Conservation (phyloP, 1,284 basidiomycete species). For the Pterulicium gracile region DNA sequence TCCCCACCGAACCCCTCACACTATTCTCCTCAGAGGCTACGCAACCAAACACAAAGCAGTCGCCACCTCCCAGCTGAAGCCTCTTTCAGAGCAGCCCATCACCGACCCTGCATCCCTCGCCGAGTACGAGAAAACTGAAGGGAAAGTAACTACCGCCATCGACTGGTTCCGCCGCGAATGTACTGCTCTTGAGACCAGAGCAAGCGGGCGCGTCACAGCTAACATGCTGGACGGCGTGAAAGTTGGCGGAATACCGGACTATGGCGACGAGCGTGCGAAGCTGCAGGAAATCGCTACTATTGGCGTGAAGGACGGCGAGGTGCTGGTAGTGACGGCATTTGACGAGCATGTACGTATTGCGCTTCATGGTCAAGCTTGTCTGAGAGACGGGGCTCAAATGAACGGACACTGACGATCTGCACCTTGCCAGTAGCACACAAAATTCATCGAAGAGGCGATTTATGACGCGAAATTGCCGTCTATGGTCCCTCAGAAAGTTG, state of each 20-base stretch:
- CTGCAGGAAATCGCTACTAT: slow-evolving; percentile 59
- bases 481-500: slow-evolving; percentile 58
- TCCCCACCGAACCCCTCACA: neutral
- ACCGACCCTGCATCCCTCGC: slow-evolving; percentile 34
- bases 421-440: slow-evolving; percentile 45
- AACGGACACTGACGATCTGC: slow-evolving; percentile 3
- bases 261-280: slow-evolving; percentile 12
- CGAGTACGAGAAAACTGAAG: slow-evolving; percentile 48
- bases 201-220: slow-evolving; percentile 64
- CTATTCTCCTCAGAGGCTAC: neutral
- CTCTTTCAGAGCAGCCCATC: slow-evolving; percentile 46
- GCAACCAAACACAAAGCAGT: slow-evolving; percentile 20
- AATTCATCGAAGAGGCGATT: slow-evolving; percentile 59
- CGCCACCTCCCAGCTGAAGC: slow-evolving; percentile 41
- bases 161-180: slow-evolving; percentile 68
- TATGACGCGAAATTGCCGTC: slow-evolving; percentile 63
- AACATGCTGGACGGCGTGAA: slow-evolving; percentile 57
- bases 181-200: slow-evolving; percentile 54
- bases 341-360: slow-evolving; percentile 58
- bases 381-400: too few relatives aligned
- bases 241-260: slow-evolving; percentile 22
- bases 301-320: slow-evolving; percentile 65
- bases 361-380: too few relatives aligned
- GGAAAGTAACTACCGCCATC: slow-evolving; percentile 49
- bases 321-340: slow-evolving; percentile 61